Percentiles rank a stretch among this genome's conserved stretches.
phyloP scores from a whole-genome alignment of 371 early-diverging fungal genomes.

The Dinochytrium kinnereticum region DNA sequence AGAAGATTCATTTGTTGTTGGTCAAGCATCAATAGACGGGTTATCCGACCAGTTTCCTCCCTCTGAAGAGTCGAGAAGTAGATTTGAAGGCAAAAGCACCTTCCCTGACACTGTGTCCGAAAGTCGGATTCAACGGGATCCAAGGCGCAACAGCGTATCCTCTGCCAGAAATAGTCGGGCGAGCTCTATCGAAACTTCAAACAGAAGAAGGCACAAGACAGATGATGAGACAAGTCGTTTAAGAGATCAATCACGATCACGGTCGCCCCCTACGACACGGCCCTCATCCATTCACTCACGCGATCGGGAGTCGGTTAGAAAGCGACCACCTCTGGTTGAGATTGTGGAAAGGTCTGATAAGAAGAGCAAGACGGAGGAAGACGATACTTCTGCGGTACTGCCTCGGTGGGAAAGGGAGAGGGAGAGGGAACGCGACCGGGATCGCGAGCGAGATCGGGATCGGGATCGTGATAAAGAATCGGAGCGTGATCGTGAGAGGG shows the following conservation, averaged over 20 bases:
- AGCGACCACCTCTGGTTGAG: neutral
- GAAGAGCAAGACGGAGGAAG: no score
- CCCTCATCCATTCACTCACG: no score
- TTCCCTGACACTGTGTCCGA: no score
- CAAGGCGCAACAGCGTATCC: neutral
- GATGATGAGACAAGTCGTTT: neutral
- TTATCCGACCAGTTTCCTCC: no score
- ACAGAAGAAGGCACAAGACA: neutral
- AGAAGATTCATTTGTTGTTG: no score
- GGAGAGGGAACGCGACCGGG: neutral
- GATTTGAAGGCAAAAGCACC: no score
- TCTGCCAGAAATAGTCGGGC: neutral
- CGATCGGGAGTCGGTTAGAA: neutral
- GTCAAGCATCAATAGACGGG: no score
- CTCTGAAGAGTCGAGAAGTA: no score
- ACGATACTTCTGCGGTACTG: no score
- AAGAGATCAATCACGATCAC: neutral
- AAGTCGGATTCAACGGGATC: neutral
- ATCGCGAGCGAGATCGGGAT: constrained; percentile 6
- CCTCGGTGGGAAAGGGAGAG: neutral
- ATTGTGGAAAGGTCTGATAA: neutral
- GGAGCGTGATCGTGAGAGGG: constrained; percentile 13
- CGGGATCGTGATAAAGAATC: neutral
- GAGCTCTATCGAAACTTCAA: neutral
- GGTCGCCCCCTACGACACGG: constrained; percentile 11